Evolutionary conservation across 768 basidiomycete species (phyloP), one percentile per base, ranked within the genome.

Genomic region (Neoboletus subvelutipes): DNA sequence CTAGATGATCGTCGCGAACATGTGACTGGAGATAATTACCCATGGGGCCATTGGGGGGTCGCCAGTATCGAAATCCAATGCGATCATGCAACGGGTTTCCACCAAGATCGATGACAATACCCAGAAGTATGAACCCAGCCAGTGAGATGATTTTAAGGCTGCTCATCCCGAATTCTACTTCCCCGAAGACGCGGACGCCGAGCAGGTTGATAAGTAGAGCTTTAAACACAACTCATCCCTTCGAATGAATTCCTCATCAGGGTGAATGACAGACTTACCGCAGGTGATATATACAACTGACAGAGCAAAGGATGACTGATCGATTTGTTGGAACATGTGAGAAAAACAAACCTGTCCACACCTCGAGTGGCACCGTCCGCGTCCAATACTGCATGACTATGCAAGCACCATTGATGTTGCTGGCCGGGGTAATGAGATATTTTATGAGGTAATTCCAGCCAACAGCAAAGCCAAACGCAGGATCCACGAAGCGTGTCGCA

Each of bases 121-220:
- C 57, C 48, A 56, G 2, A n/a, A 61, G 18, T 28, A 55, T 50
- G 49, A 63, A 50, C 20, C 51, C 53, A 28, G 43, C 26, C 22
- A 77, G 69, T 15, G 75, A 71, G 26, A 77, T 67, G 31, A 90
- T 78, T 70, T 91, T 90, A 68, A 91, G 77, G 53, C 82, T 80
- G 54, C 84, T 86, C 63, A 82, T 80, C 85, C 85, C 87, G 71
- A 87, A 88, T 65, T 87, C 85, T n/a, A 87, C 72, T 66, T 89
- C 86, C 50, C 86, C 85, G 56, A 88, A 88, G 7, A 87, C 78
- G 9, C 82, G 78, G n/a, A 87, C 81, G 42, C 85, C 85, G 41
- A 87, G 75, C 15, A 86, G 67, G 68, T 87, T 87, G 59, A 86
- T 36, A 3, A 41, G 29, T 10, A 50, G 13, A 45, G 20, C 29